Evolutionary conservation across 1,284 basidiomycete genomes (phyloP).

Genomic region (Rhodotorula sp.): DNA sequence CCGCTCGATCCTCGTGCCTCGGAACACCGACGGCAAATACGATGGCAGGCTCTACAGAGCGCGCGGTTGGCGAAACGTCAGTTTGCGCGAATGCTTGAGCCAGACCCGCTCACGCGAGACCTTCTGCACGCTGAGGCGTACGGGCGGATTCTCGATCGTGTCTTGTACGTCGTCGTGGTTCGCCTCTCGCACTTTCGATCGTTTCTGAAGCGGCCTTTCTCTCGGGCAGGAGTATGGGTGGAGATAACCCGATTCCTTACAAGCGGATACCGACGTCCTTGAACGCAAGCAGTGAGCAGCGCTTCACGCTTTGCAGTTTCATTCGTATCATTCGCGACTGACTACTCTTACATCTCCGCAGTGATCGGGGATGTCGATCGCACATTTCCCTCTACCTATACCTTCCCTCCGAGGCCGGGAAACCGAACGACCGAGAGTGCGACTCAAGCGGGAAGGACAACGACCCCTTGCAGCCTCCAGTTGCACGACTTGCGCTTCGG

Average conservation of each 20-base stretch:
- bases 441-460: background rate
- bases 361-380: conserved; percentile 40
- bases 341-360: background rate
- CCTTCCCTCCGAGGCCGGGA: background rate
- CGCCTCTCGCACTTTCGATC: background rate
- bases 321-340: background rate
- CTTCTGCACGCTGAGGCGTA: conserved; percentile 13
- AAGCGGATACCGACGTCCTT: conserved; percentile 20
- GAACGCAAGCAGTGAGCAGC: conserved; percentile 26
- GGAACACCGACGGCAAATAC: background rate
- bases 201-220: background rate
- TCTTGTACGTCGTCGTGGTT: conserved; percentile 17
- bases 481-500: conserved; percentile 26
- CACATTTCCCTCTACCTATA: conserved; percentile 18
- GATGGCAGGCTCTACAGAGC: conserved; percentile 5
- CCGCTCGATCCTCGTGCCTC: background rate
- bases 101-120: background rate
- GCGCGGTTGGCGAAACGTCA: conserved; percentile 28
- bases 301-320: background rate
- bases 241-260: conserved; percentile 7
- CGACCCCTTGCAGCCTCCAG: background rate
- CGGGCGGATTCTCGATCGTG: conserved; percentile 18
- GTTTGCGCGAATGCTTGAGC: conserved; percentile 9
- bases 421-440: background rate
- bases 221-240: background rate